These are phyloP conservation scores for Biscogniauxia mediterranea DNA, from an alignment of 2,329 filamentous ascomycete species.

Conservation along the genomic window DNA sequence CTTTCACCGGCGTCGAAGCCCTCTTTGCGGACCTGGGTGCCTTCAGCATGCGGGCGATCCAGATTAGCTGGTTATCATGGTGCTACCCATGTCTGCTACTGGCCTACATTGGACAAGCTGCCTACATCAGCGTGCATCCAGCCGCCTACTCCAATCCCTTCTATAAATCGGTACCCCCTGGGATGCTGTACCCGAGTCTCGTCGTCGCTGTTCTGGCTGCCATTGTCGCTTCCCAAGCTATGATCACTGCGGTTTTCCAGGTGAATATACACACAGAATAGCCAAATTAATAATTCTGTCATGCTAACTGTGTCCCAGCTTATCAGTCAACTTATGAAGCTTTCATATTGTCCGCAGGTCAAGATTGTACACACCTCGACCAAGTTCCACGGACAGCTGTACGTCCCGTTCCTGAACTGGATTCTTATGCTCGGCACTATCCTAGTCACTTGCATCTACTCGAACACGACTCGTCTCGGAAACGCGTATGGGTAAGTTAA, in stretches of 20 bases:
- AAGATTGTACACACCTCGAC: slow-evolving; percentile 69
- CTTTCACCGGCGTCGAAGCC: slow-evolving; percentile 77
- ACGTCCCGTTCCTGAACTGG: slow-evolving; percentile 76
- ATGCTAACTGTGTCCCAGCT: slow-evolving; percentile 23
- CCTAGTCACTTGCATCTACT: slow-evolving; percentile 69
- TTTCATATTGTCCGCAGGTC: slow-evolving; percentile 73
- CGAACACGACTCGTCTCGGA: slow-evolving; percentile 63
- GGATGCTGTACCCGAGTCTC: slow-evolving; percentile 66
- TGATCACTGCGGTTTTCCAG: slow-evolving; percentile 75
- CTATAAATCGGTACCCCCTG: slow-evolving; percentile 66
- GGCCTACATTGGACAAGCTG: slow-evolving; percentile 71
- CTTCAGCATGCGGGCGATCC: slow-evolving; percentile 67
- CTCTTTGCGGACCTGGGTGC: slow-evolving; percentile 77
- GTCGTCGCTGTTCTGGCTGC: slow-evolving; percentile 68
- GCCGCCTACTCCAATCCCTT: slow-evolving; percentile 71
- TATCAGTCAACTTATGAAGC: slow-evolving; percentile 56
- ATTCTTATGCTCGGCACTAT: slow-evolving; percentile 73
- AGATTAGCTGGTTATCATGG: slow-evolving; percentile 69
- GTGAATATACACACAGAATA: slow-evolving; percentile 28
- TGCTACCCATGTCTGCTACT: slow-evolving; percentile 65
- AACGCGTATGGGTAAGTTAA: slow-evolving; percentile 63
- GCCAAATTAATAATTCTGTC: not conserved
- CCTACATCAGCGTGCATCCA: slow-evolving; percentile 59
- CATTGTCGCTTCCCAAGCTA: slow-evolving; percentile 74
- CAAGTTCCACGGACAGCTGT: slow-evolving; percentile 71